Evolutionary conservation across 345 rosid species (phyloP).

Genomic region (Gynandropsis gynandra): DNA sequence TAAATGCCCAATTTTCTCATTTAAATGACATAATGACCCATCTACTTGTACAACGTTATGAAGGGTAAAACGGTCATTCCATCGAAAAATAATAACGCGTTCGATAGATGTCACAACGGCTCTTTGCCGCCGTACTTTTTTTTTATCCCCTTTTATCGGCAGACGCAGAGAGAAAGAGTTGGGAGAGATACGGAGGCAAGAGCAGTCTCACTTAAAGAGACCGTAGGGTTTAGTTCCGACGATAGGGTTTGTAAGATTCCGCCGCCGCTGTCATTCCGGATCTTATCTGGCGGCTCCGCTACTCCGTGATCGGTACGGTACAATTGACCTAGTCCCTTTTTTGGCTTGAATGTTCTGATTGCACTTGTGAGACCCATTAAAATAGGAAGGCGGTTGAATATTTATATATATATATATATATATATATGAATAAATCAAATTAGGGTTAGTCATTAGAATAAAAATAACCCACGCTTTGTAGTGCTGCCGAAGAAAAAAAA

Average conservation of each 20-base stretch:
- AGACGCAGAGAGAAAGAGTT: not conserved
- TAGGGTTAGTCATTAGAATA: too few species aligned
- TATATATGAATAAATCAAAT: too few species aligned
- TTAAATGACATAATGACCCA: conserved; percentile 8
- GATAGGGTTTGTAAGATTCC: not conserved
- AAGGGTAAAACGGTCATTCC: conserved; percentile 10
- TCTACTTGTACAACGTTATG: not conserved
- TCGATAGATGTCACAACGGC: conserved; percentile 19
- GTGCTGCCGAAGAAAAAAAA: too few species aligned
- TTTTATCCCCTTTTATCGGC: not conserved
- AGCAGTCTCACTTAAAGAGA: too few species aligned
- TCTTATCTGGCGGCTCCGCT: too few species aligned
- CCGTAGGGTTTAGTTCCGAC: too few species aligned
- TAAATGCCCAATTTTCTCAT: too few species aligned
- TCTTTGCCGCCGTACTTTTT: conserved; percentile 24
- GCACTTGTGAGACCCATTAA: too few species aligned
- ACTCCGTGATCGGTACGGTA: conserved; percentile 45
- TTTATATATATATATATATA: too few species aligned
- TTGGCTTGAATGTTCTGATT: conserved; percentile 3
- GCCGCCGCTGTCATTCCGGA: conserved; percentile 20
- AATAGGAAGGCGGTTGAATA: too few species aligned
- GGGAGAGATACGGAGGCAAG: conserved; percentile 19
- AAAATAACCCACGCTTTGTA: too few species aligned
- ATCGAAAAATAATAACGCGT: not conserved
- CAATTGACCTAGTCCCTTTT: not conserved